Percentiles rank a stretch among this genome's conserved stretches.
Conservation (phyloP, 768 basidiomycete genomes). For the Serendipita vermifera region DNA sequence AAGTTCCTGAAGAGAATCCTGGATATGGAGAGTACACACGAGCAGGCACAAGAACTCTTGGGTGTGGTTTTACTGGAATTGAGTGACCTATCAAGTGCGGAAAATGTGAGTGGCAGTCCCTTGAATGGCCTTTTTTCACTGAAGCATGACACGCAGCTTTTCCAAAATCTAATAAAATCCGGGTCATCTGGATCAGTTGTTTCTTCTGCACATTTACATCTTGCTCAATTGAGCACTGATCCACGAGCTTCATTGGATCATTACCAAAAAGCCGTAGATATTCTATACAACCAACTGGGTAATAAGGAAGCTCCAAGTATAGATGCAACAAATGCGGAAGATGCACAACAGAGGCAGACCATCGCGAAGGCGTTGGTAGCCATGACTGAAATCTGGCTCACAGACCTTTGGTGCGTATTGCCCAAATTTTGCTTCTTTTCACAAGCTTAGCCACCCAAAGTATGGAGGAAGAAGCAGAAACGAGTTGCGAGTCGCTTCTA, state of each 20-base stretch:
- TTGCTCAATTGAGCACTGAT: conserved; percentile 74
- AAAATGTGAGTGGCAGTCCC: conserved; percentile 35
- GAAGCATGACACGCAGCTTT: no score
- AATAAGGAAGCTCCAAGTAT: conserved; percentile 37
- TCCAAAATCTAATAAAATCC: not conserved
- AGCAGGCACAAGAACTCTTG: conserved; percentile 64
- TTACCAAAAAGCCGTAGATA: conserved; percentile 69
- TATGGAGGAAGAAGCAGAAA: conserved; percentile 69
- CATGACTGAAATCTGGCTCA: conserved; percentile 96
- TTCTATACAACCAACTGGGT: conserved; percentile 54
- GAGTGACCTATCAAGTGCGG: conserved; percentile 63
- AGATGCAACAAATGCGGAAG: conserved; percentile 18
- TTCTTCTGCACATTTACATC: conserved; percentile 74
- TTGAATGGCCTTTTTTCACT: not conserved
- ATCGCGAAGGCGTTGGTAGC: conserved; percentile 70
- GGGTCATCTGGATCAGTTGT: conserved; percentile 16
- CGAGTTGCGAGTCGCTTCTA: conserved; percentile 68
- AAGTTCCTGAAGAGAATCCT: conserved; percentile 59
- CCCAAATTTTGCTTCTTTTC: not conserved
- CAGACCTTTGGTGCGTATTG: conserved; percentile 66
- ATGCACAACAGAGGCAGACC: conserved; percentile 48
- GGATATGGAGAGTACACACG: conserved; percentile 47
- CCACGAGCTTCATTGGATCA: conserved; percentile 59
- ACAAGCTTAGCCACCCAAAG: conserved; percentile 28
- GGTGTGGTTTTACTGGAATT: conserved; percentile 68